Conservation (phyloP, 2,329 filamentous ascomycete species). For the Didymella segeticola region DNA sequence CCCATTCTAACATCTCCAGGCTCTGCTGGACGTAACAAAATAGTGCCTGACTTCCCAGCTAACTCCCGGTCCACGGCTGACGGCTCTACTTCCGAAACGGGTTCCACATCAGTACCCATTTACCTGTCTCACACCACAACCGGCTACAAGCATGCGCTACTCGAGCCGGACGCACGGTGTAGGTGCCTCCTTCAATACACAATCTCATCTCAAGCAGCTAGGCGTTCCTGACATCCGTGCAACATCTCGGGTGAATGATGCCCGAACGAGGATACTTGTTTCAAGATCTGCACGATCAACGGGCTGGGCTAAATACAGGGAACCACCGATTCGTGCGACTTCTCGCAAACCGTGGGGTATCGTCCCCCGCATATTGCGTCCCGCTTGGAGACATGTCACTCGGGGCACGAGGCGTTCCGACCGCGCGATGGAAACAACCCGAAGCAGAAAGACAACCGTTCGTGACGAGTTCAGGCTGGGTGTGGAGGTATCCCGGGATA, state of each 20-base stretch:
- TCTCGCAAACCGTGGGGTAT: background rate
- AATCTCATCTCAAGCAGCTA: background rate
- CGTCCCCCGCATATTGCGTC: constrained; percentile 1
- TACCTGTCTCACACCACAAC: background rate
- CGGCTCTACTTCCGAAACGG: too few relatives aligned
- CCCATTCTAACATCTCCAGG: too few relatives aligned
- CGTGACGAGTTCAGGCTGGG: background rate
- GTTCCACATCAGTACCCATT: too few relatives aligned
- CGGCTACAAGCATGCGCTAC: too few relatives aligned
- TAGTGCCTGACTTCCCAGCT: too few relatives aligned
- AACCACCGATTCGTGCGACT: constrained; percentile 4
- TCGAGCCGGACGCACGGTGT: too few relatives aligned
- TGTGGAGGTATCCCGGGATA: too few relatives aligned
- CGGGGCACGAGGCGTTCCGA: background rate
- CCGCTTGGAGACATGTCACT: background rate
- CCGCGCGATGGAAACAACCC: background rate
- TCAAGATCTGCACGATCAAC: background rate
- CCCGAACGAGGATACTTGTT: background rate
- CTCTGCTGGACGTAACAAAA: too few relatives aligned
- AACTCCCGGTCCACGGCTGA: too few relatives aligned
- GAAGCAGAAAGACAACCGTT: background rate
- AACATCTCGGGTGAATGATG: background rate
- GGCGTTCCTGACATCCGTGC: background rate
- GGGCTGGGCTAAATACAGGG: background rate
- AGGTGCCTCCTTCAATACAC: too few relatives aligned